These are phyloP conservation scores for Trifolium fragiferum DNA, from an alignment of 306 rosid genomes.

Conservation along the genomic window DNA sequence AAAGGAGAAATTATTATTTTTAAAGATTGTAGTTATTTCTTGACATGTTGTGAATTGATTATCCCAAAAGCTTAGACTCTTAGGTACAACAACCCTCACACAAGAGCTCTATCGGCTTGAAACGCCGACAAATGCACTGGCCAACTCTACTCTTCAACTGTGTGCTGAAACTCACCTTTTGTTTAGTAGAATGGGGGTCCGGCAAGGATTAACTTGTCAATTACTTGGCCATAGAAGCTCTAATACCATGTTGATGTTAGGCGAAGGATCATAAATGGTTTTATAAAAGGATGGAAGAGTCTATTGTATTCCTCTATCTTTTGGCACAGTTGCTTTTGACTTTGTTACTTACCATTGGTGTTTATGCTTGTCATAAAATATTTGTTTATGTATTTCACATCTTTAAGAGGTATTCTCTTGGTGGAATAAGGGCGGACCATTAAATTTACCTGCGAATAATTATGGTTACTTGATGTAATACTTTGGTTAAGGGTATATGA, in stretches of 20 bases:
- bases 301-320: conserved; percentile 7
- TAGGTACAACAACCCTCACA: not conserved
- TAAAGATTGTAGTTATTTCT: not conserved
- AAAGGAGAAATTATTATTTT: conserved; percentile 19
- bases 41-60: not conserved
- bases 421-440: conserved; percentile 17
- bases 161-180: not conserved
- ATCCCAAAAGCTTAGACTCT: not conserved
- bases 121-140: not conserved
- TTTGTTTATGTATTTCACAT: not conserved
- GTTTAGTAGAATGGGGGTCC: not conserved
- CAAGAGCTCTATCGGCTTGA: not conserved
- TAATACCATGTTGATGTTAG: not conserved
- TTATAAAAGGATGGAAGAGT: not conserved
- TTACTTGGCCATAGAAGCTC: not conserved
- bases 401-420: conserved; percentile 25
- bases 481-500: conserved; percentile 10
- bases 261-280: conserved; percentile 6
- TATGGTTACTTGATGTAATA: conserved; percentile 31
- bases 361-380: conserved; percentile 18
- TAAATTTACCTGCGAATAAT: conserved; percentile 29
- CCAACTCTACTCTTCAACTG: not conserved
- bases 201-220: not conserved
- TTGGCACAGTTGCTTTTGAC: conserved; percentile 33
- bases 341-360: not conserved